Percentiles rank a stretch among this genome's conserved stretches.
phyloP scores from a whole-genome alignment of 2,329 filamentous ascomycete genomes.

The Alternaria postmessia region DNA sequence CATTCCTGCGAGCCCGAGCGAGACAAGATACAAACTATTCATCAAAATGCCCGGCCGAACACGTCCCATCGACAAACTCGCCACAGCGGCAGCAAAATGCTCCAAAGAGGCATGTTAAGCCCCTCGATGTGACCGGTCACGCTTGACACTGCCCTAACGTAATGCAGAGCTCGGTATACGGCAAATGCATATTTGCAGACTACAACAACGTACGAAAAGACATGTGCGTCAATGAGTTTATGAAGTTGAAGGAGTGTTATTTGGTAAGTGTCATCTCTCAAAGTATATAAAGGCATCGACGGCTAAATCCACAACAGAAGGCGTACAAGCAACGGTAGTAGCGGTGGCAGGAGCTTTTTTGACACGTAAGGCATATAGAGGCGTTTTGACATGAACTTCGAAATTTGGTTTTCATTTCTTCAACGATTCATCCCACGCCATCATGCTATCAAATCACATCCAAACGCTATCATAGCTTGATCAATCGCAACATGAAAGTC shows the following conservation, averaged over 20 bases:
- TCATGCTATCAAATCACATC: neutral
- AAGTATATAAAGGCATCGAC: neutral
- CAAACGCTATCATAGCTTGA: slow-evolving; percentile 66
- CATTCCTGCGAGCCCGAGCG: neutral
- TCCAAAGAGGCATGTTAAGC: slow-evolving; percentile 64
- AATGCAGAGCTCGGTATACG: slow-evolving; percentile 79
- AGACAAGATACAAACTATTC: neutral
- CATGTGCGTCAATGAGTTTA: slow-evolving; percentile 86
- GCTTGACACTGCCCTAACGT: neutral
- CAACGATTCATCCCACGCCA: slow-evolving; percentile 19
- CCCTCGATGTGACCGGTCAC: slow-evolving; percentile 7
- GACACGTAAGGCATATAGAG: neutral
- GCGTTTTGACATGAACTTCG: neutral
- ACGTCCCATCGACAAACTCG: slow-evolving; percentile 74
- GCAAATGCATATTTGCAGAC: slow-evolving; percentile 88
- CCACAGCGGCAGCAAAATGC: slow-evolving; percentile 71
- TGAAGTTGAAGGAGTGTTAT: slow-evolving; percentile 86
- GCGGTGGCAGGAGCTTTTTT: neutral
- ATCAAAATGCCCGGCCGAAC: slow-evolving; percentile 51
- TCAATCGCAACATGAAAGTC: slow-evolving; percentile 76
- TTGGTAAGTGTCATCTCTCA: slow-evolving; percentile 64
- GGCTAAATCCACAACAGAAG: slow-evolving; percentile 21
- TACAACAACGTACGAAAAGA: slow-evolving; percentile 92
- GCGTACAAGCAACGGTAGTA: slow-evolving; percentile 44
- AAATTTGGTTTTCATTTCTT: slow-evolving; percentile 19